Percentiles rank a stretch among this genome's conserved stretches.
Evolutionary conservation across 192 early-diverging fungal species (phyloP).

Genomic region (Chytriomyces confervae): DNA sequence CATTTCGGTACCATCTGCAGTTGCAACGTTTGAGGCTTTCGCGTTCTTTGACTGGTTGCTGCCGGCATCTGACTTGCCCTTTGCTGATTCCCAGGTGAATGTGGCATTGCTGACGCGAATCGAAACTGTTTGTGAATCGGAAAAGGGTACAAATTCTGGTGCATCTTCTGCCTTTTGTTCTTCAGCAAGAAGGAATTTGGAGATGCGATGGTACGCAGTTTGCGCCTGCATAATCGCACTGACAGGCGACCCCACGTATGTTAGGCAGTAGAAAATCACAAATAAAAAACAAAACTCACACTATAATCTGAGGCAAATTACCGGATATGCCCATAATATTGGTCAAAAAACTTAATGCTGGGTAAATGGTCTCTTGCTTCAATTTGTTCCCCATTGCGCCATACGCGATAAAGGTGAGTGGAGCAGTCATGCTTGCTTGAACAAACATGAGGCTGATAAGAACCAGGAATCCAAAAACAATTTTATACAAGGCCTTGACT

Average conservation of each 20-base stretch:
- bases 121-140: neutral
- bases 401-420: conserved; percentile 34
- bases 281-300: conserved; percentile 8
- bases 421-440: conserved; percentile 18
- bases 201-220: conserved; percentile 39
- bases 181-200: conserved; percentile 35
- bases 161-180: conserved; percentile 29
- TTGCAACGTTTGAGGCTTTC: neutral
- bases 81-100: conserved; percentile 25
- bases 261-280: too few relatives aligned
- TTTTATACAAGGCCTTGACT: conserved; percentile 10
- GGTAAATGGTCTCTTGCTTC: conserved; percentile 62
- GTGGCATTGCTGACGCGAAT: conserved; percentile 18
- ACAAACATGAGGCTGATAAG: conserved; percentile 8
- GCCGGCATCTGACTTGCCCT: neutral
- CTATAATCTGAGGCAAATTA: conserved; percentile 55
- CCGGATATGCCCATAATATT: conserved; percentile 59
- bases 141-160: neutral
- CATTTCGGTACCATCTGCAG: neutral
- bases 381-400: conserved; percentile 24
- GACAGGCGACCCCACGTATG: too few relatives aligned
- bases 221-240: neutral
- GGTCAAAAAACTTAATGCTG: conserved; percentile 60
- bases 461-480: neutral
- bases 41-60: neutral